Percentiles rank a stretch among this genome's conserved stretches.
phyloP scores from a whole-genome alignment of 148 eudicot genomes.

The Dysphania ambrosioides region DNA sequence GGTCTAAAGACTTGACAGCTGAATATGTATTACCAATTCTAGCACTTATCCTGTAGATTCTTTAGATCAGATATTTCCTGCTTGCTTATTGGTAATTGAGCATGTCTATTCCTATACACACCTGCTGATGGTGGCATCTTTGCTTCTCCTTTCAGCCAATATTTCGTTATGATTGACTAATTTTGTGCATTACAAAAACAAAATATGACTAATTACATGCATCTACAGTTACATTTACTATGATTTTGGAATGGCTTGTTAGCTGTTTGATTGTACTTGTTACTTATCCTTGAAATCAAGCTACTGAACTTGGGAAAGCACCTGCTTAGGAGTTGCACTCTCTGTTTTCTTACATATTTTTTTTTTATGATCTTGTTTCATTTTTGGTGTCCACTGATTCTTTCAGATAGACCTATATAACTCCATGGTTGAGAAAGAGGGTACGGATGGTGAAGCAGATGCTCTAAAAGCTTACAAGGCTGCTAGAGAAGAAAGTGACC shows the following conservation, averaged over 20 bases:
- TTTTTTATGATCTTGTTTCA: background rate
- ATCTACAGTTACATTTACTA: background rate
- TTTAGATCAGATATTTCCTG: background rate
- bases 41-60: background rate
- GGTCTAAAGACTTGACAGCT: background rate
- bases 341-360: background rate
- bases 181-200: too few relatives aligned
- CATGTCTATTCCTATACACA: background rate
- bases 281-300: background rate
- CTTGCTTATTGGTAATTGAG: background rate
- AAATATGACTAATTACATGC: background rate
- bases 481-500: slow-evolving; percentile 63
- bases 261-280: background rate
- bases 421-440: slow-evolving; percentile 73
- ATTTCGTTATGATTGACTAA: too few relatives aligned
- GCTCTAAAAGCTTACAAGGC: slow-evolving; percentile 79
- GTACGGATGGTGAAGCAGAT: slow-evolving; percentile 58
- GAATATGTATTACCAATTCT: background rate
- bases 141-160: background rate
- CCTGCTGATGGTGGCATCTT: background rate
- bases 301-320: background rate
- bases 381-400: background rate
- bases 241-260: background rate
- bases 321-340: background rate
- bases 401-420: slow-evolving; percentile 73